These are phyloP conservation scores for Ustulina deusta DNA, from an alignment of 2,329 filamentous ascomycete species.

Conservation along the genomic window DNA sequence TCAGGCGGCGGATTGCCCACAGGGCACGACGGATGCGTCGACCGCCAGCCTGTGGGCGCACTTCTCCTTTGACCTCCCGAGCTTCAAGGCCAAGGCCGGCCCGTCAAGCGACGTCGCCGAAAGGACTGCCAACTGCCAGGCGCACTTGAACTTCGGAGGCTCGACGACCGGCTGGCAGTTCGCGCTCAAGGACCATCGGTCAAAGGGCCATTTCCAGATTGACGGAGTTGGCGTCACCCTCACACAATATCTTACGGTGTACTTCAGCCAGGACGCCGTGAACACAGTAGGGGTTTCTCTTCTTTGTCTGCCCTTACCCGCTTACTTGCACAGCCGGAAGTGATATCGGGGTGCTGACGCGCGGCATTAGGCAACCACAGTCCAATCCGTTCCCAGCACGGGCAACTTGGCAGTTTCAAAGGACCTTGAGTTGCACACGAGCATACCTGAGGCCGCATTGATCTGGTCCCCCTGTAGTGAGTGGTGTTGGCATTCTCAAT, in stretches of 20 bases:
- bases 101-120: conserved; percentile 27
- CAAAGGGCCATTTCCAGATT: conserved; percentile 34
- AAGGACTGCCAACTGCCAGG: conserved; percentile 42
- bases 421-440: conserved; percentile 36
- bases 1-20: conserved; percentile 43
- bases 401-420: conserved; percentile 24
- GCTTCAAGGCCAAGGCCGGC: conserved; percentile 37
- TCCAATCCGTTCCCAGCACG: conserved; percentile 34
- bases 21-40: conserved; percentile 31
- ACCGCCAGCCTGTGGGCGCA: conserved; percentile 36
- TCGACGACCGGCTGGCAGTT: conserved; percentile 42
- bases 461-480: conserved; percentile 42
- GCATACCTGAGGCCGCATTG: conserved; percentile 32
- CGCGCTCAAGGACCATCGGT: conserved; percentile 42
- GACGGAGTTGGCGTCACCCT: conserved; percentile 38
- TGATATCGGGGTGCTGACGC: neutral
- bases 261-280: conserved; percentile 41
- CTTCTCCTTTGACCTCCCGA: conserved; percentile 39
- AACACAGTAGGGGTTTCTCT: conserved; percentile 36
- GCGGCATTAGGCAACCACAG: conserved; percentile 14
- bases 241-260: conserved; percentile 42
- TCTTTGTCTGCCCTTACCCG: neutral
- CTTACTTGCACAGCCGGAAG: neutral
- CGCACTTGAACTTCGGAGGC: conserved; percentile 37
- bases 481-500: conserved; percentile 38